Evolutionary conservation across 1,284 basidiomycete species (phyloP).

Genomic region (Heliocybe sulcata): DNA sequence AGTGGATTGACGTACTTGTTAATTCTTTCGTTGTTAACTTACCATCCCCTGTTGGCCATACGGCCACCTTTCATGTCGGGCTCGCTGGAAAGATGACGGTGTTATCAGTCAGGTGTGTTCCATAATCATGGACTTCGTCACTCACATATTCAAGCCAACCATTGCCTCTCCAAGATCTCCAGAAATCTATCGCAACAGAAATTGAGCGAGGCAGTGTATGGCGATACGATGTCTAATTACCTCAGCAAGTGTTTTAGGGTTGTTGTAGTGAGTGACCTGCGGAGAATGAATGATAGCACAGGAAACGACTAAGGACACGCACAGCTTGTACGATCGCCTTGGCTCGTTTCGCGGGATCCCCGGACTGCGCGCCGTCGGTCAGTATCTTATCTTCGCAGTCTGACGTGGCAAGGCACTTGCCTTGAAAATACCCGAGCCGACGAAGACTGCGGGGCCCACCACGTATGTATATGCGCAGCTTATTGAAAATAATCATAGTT

Average conservation of each 20-base stretch:
- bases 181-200: conserved; percentile 52
- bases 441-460: conserved; percentile 60
- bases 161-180: conserved; percentile 86
- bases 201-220: conserved; percentile 6
- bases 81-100: background rate
- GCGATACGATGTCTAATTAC: conserved; percentile 23
- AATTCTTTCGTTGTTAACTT: background rate
- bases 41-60: conserved; percentile 1
- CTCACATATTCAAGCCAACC: conserved; percentile 89
- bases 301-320: conserved; percentile 13
- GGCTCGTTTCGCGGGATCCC: conserved; percentile 90
- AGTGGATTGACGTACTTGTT: background rate
- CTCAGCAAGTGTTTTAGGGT: conserved; percentile 80
- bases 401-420: conserved; percentile 35
- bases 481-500: conserved; percentile 5
- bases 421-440: conserved; percentile 93
- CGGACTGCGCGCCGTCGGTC: conserved; percentile 47
- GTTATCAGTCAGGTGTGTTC: background rate
- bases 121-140: too few species aligned
- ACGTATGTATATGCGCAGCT: conserved; percentile 1
- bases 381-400: background rate
- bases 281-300: conserved; percentile 8
- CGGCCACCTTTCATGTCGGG: background rate
- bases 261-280: conserved; percentile 92
- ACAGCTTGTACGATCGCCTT: conserved; percentile 97